Conservation (phyloP, 176 grass and related monocot genomes). For the Puya raimondii region DNA sequence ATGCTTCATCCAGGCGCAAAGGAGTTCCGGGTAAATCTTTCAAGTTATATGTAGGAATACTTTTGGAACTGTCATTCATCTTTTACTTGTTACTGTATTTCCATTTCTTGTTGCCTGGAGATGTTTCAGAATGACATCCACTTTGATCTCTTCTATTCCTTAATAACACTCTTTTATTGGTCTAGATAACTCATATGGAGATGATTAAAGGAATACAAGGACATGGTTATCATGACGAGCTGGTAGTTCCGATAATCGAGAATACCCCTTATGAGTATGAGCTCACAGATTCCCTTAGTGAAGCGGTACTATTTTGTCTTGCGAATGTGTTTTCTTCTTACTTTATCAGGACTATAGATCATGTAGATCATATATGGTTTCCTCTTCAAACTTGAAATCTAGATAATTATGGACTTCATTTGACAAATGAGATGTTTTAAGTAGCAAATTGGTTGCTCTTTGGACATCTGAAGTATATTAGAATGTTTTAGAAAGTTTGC, state of each 20-base stretch:
- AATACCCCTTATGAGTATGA: slow-evolving; percentile 85
- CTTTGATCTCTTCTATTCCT: background rate
- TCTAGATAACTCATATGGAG: slow-evolving; percentile 92
- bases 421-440: background rate
- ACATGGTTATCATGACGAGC: slow-evolving; percentile 79
- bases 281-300: slow-evolving; percentile 77
- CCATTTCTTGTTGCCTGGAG: too few species aligned
- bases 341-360: background rate
- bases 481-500: background rate
- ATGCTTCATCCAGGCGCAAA: slow-evolving; percentile 81
- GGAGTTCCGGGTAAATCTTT: slow-evolving; percentile 69
- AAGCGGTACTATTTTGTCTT: slow-evolving; percentile 40
- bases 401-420: background rate
- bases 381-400: background rate
- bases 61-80: too few species aligned
- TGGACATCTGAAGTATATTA: background rate
- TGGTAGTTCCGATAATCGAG: slow-evolving; percentile 93
- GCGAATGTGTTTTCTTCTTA: slow-evolving; percentile 15
- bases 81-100: background rate
- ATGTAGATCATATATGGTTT: background rate
- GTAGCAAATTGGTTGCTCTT: background rate
- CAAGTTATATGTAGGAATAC: background rate
- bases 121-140: background rate
- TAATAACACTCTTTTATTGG: slow-evolving; percentile 14
- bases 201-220: slow-evolving; percentile 99